Evolutionary conservation across 129 eudicot species (phyloP), one percentile per base, ranked within the genome.

Genomic region (Flaveria brownii): DNA sequence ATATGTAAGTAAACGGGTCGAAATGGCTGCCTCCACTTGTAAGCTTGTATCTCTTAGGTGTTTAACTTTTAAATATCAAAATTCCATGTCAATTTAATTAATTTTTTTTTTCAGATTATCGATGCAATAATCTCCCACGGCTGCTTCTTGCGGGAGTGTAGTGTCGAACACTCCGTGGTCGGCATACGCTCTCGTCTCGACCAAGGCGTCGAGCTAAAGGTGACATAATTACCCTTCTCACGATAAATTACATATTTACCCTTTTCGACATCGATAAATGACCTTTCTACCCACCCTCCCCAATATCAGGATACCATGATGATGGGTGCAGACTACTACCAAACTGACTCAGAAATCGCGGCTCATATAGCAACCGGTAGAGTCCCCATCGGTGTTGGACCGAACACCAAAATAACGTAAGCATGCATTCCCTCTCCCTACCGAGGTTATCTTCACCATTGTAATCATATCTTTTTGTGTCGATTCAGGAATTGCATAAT

Each of bases 321-420:
- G 98, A 90, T 92, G 94, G 98, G 98, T 82, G 98, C 98, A 28
- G 96, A 92, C 49, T 86, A 87, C 72, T 92, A 92, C 74, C 98
- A 92, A 85, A 92, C 98, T 7, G 96, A 92, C 50, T 77, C 92
- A 13, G 98, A 90, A 78, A 75, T 92, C 42, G 96, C 92, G 2
- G 88, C 98, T 61, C 71, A 81, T 9, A 70, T 87, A 26, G 96
- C 98, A 14, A 85, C 69, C 26, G 98, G 94, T 70, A 85, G 86
- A 73, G 96, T 89, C 77, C 97, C 93, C 0, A 83, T 92, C 30
- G 97, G 97, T 43, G 93, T 92, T 63, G 97, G 97, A 70, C 75
- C 43, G 14, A 92, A 92, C 84, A 84, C 97, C 66, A 87, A 87
- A 81, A 89, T 92, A 9, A 82, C 87, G 96, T 92, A 70, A 73